These are phyloP conservation scores for Nothomitra cinnamomea DNA, from an alignment of 2,329 filamentous ascomycete genomes.

Conservation along the genomic window DNA sequence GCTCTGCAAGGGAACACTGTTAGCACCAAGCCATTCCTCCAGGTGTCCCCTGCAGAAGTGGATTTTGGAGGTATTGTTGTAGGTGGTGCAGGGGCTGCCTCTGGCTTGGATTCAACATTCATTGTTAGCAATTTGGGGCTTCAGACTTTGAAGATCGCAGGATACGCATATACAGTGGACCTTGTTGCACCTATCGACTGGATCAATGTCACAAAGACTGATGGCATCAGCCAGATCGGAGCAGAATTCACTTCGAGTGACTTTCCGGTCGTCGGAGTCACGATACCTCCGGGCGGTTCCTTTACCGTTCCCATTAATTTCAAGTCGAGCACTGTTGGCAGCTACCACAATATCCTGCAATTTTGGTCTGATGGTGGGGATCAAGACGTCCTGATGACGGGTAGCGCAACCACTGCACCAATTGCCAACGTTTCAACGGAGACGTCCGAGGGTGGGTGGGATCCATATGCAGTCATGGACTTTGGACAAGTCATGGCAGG, in stretches of 20 bases:
- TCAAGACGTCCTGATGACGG: slow-evolving; percentile 18
- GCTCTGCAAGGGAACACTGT: slow-evolving; percentile 19
- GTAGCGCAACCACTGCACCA: slow-evolving; percentile 16
- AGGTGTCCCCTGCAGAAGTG: slow-evolving; percentile 21
- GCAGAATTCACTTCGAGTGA: slow-evolving; percentile 11
- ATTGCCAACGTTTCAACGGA: slow-evolving; percentile 20
- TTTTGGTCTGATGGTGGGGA: slow-evolving; percentile 14
- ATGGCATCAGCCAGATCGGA: slow-evolving; percentile 7
- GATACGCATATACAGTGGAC: slow-evolving; percentile 13
- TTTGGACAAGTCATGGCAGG: slow-evolving; percentile 20
- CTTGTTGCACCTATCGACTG: slow-evolving; percentile 9
- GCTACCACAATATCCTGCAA: slow-evolving; percentile 20
- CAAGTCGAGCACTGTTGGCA: slow-evolving; percentile 17
- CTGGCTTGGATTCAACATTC: slow-evolving; percentile 1
- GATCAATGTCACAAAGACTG: background rate
- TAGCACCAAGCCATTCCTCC: slow-evolving; percentile 22
- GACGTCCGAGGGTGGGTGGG: slow-evolving; percentile 19
- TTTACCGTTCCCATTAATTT: slow-evolving; percentile 17
- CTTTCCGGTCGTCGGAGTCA: slow-evolving; percentile 10
- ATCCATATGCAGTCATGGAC: slow-evolving; percentile 15
- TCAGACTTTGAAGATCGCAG: slow-evolving; percentile 21
- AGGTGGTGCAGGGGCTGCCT: slow-evolving; percentile 5
- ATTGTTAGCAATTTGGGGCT: slow-evolving; percentile 24
- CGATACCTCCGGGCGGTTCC: slow-evolving; percentile 11
- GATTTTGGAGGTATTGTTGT: slow-evolving; percentile 26